A percentile compares a stretch with the other conserved stretches of the same genome.
phyloP scores from a whole-genome alignment of 441 rosid genomes.

The Gossypium davidsonii region DNA sequence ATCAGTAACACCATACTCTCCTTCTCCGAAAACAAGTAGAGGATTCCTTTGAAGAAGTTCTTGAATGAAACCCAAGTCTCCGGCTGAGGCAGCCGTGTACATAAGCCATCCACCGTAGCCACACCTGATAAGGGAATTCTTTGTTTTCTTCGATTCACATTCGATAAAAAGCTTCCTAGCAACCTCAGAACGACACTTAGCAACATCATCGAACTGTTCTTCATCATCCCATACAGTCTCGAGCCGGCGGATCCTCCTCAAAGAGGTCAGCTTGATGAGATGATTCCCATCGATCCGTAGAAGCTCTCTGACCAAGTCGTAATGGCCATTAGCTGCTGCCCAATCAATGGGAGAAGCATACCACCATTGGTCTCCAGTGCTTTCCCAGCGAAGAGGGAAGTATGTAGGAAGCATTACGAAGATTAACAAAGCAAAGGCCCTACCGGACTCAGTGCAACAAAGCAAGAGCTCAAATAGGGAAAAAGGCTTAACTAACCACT shows the following conservation, averaged over 20 bases:
- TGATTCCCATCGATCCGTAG: slow-evolving; percentile 69
- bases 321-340: slow-evolving; percentile 88
- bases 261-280: slow-evolving; percentile 82
- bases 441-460: not conserved
- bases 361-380: slow-evolving; percentile 97
- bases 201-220: slow-evolving; percentile 60
- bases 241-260: slow-evolving; percentile 80
- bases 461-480: not conserved
- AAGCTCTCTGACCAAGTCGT: slow-evolving; percentile 75
- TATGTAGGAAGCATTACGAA: slow-evolving; percentile 50
- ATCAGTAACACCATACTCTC: slow-evolving; percentile 84
- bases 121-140: slow-evolving; percentile 50
- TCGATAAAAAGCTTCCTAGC: slow-evolving; percentile 59
- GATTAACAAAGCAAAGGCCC: slow-evolving; percentile 9
- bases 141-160: slow-evolving; percentile 42
- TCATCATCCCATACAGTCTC: slow-evolving; percentile 91
- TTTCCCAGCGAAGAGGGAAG: slow-evolving; percentile 91
- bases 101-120: slow-evolving; percentile 89
- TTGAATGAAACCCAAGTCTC: slow-evolving; percentile 54
- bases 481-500: not conserved
- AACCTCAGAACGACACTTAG: slow-evolving; percentile 59
- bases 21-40: slow-evolving; percentile 78
- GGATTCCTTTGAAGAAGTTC: slow-evolving; percentile 63
- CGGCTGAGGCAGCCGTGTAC: slow-evolving; percentile 85
- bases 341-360: slow-evolving; percentile 84